Percentiles rank a stretch among this genome's conserved stretches.
phyloP scores from a whole-genome alignment of 1,284 basidiomycete genomes.

The Leccinum cinnamomeum region DNA sequence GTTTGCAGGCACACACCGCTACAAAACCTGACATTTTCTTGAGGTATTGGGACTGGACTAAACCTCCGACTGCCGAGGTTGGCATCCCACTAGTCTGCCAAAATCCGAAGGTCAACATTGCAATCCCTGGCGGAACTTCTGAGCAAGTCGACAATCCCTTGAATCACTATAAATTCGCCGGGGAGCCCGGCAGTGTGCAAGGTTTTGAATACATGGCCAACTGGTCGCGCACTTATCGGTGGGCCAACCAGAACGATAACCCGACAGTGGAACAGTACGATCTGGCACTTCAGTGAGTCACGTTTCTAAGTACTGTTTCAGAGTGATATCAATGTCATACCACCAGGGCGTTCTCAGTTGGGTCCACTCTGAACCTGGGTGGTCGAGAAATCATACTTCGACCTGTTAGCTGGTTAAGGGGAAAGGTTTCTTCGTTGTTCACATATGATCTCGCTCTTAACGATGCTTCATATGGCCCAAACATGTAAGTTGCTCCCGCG shows the following conservation, averaged over 20 bases:
- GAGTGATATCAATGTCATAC: background rate
- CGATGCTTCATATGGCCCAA: slow-evolving; percentile 14
- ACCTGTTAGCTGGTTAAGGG: slow-evolving; percentile 14
- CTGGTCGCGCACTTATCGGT: slow-evolving; percentile 23
- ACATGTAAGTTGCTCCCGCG: slow-evolving; percentile 13
- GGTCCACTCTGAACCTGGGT: background rate
- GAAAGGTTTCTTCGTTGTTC: slow-evolving; percentile 15
- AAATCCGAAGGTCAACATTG: background rate
- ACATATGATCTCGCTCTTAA: slow-evolving; percentile 11
- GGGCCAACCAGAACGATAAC: slow-evolving; percentile 3
- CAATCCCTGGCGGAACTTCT: background rate
- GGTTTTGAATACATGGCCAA: slow-evolving; percentile 13
- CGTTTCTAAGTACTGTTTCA: background rate
- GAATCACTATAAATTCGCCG: slow-evolving; percentile 19
- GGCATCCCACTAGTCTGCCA: slow-evolving; percentile 16
- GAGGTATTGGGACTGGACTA: slow-evolving; percentile 24
- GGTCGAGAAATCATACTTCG: too few relatives aligned
- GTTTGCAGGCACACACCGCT: too few relatives aligned
- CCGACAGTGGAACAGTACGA: slow-evolving; percentile 16
- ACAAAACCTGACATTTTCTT: background rate
- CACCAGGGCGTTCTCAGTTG: slow-evolving; percentile 13
- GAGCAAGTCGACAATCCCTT: slow-evolving; percentile 13
- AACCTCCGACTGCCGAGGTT: background rate
- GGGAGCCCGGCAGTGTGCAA: slow-evolving; percentile 1
- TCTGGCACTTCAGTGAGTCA: slow-evolving; percentile 10